A percentile compares a stretch with the other conserved stretches of the same genome.
Conservation (phyloP, 1,284 basidiomycete species). For the Apiotrichum akiyoshidainum region DNA sequence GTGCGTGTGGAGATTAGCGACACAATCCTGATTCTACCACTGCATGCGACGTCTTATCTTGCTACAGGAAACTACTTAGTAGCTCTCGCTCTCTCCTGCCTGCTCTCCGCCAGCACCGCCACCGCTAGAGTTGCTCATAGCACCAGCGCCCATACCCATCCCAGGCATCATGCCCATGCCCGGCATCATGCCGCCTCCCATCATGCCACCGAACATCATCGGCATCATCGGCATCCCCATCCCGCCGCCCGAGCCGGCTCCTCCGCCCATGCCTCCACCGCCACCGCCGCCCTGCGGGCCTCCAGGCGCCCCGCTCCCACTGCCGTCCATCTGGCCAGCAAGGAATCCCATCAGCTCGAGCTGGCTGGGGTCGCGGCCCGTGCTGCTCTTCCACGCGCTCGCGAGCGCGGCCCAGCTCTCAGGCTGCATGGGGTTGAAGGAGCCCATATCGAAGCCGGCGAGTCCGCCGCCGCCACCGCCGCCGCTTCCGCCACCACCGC, state of each 20-base stretch:
- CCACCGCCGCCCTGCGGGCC: not conserved
- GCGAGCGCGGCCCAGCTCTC: conserved; percentile 35
- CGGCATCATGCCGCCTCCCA: too few species aligned
- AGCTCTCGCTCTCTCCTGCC: too few species aligned
- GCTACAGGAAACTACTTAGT: too few species aligned
- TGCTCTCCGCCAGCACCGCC: too few species aligned
- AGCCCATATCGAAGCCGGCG: conserved; percentile 31
- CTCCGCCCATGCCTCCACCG: not conserved
- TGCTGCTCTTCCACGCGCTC: conserved; percentile 35
- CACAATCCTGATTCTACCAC: too few species aligned
- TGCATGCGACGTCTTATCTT: too few species aligned
- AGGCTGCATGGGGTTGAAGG: conserved; percentile 38
- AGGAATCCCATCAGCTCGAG: conserved; percentile 45
- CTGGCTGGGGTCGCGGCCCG: conserved; percentile 39
- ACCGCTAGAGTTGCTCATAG: too few species aligned
- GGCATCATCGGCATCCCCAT: too few species aligned
- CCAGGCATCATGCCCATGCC: too few species aligned
- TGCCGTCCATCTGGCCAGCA: conserved; percentile 13
- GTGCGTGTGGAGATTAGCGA: too few species aligned
- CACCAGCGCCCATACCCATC: too few species aligned
- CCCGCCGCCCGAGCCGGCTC: not conserved
- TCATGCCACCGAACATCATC: too few species aligned
- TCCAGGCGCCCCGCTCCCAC: not conserved
- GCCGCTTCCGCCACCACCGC: not conserved
- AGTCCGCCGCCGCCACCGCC: conserved; percentile 11